These are phyloP conservation scores for Fusarium sp. DNA, from an alignment of 2,329 filamentous ascomycete species.

Conservation along the genomic window DNA sequence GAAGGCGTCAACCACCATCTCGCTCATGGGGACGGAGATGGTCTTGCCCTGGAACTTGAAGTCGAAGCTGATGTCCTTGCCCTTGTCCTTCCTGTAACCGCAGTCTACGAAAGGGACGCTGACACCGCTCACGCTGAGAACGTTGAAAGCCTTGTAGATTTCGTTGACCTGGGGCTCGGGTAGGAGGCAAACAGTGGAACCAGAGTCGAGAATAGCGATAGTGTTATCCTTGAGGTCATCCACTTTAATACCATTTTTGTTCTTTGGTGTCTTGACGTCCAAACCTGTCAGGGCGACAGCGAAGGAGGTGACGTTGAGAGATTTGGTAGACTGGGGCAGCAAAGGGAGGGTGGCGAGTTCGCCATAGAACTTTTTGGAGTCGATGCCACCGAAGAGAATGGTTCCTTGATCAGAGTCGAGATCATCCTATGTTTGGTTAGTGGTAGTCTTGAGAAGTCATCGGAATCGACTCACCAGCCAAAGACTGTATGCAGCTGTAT, in stretches of 20 bases:
- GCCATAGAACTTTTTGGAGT: slow-evolving; percentile 78
- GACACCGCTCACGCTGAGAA: slow-evolving; percentile 55
- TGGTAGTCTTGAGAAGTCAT: background rate
- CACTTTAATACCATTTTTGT: slow-evolving; percentile 50
- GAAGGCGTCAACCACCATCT: slow-evolving; percentile 64
- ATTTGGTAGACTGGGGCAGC: slow-evolving; percentile 54
- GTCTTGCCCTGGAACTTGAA: slow-evolving; percentile 64
- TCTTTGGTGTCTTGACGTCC: slow-evolving; percentile 50
- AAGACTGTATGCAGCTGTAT: slow-evolving; percentile 74
- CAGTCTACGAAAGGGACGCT: slow-evolving; percentile 67
- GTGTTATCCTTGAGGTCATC: slow-evolving; percentile 62
- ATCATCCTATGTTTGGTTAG: slow-evolving; percentile 62
- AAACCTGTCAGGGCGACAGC: slow-evolving; percentile 55
- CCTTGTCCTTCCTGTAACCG: slow-evolving; percentile 58
- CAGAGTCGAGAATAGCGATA: slow-evolving; percentile 79
- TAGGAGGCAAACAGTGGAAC: slow-evolving; percentile 77
- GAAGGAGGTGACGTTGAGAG: slow-evolving; percentile 57
- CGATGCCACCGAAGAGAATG: slow-evolving; percentile 83
- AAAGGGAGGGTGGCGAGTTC: slow-evolving; percentile 60
- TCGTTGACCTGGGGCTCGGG: slow-evolving; percentile 68
- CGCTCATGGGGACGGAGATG: slow-evolving; percentile 64
- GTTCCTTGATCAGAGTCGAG: slow-evolving; percentile 72
- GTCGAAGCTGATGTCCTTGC: slow-evolving; percentile 59
- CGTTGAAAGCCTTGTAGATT: slow-evolving; percentile 65
- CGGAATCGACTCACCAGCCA: slow-evolving; percentile 61